Conservation (phyloP, 164 flowering plant species). For the Dillenia suffruticosa region DNA sequence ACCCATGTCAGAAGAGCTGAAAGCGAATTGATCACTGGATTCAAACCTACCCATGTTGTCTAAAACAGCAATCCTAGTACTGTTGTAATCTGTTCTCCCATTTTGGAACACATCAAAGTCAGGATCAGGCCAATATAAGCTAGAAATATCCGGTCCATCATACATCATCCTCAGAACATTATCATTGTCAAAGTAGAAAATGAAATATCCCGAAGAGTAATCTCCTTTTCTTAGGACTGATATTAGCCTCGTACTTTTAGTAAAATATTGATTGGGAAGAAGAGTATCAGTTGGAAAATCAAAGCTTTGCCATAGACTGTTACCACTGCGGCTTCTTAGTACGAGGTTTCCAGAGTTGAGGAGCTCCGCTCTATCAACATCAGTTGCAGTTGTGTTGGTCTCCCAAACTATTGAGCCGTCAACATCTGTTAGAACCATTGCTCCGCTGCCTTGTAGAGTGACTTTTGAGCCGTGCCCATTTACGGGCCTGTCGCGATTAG, state of each 20-base stretch:
- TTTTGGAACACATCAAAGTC: not conserved
- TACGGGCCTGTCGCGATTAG: slow-evolving; percentile 35
- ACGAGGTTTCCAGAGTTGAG: slow-evolving; percentile 31
- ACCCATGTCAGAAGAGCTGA: slow-evolving; percentile 4
- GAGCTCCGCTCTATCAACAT: slow-evolving; percentile 16
- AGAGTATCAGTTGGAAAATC: slow-evolving; percentile 22
- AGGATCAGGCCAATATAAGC: slow-evolving; percentile 18
- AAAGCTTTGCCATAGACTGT: not conserved
- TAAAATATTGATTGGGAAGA: slow-evolving; percentile 33
- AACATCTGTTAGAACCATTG: slow-evolving; percentile 17
- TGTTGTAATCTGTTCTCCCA: slow-evolving; percentile 4
- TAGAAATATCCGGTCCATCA: slow-evolving; percentile 6
- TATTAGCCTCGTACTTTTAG: slow-evolving; percentile 18
- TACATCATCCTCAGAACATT: slow-evolving; percentile 27
- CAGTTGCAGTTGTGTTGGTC: slow-evolving; percentile 11
- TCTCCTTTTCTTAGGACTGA: slow-evolving; percentile 13
- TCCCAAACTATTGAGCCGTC: slow-evolving; percentile 22
- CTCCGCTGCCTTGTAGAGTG: slow-evolving; percentile 3
- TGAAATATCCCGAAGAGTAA: slow-evolving; percentile 28
- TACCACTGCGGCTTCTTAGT: slow-evolving; percentile 10
- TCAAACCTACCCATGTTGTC: slow-evolving; percentile 18
- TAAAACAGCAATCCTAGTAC: not conserved
- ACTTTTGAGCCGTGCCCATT: slow-evolving; percentile 28
- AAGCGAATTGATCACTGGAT: slow-evolving; percentile 13
- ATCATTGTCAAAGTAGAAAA: slow-evolving; percentile 24